Conservation (phyloP, 2,329 filamentous ascomycete species). For the Didymella arachidicola region DNA sequence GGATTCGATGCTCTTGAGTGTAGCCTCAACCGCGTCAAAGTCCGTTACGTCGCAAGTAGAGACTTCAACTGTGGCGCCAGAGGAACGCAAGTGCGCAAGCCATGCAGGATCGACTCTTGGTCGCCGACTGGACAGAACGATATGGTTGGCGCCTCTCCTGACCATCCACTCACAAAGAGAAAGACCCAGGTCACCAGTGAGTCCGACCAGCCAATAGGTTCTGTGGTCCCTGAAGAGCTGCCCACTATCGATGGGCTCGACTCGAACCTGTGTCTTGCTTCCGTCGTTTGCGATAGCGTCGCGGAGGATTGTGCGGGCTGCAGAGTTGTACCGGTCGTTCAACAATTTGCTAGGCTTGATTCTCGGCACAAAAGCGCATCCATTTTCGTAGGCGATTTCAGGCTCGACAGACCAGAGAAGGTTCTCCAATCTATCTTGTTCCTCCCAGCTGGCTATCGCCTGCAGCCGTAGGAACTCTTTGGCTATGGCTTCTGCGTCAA, state of each 20-base stretch:
- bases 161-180: slow-evolving; percentile 36
- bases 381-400: slow-evolving; percentile 1
- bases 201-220: slow-evolving; percentile 33
- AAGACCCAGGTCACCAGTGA: slow-evolving; percentile 31
- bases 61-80: slow-evolving; percentile 14
- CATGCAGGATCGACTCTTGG: slow-evolving; percentile 43
- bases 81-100: slow-evolving; percentile 4
- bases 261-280: background rate
- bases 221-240: slow-evolving; percentile 14
- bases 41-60: slow-evolving; percentile 15
- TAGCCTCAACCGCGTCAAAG: background rate
- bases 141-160: slow-evolving; percentile 27
- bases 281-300: background rate
- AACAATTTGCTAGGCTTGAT: slow-evolving; percentile 2
- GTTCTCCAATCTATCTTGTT: background rate
- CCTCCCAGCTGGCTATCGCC: background rate
- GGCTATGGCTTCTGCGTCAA: background rate
- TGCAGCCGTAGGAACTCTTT: background rate
- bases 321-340: slow-evolving; percentile 36
- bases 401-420: slow-evolving; percentile 11
- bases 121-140: slow-evolving; percentile 51
- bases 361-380: slow-evolving; percentile 6
- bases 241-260: slow-evolving; percentile 4
- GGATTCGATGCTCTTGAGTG: background rate
- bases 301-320: slow-evolving; percentile 2